Conservation (phyloP, 805 yeast species). For the Candida montana region DNA sequence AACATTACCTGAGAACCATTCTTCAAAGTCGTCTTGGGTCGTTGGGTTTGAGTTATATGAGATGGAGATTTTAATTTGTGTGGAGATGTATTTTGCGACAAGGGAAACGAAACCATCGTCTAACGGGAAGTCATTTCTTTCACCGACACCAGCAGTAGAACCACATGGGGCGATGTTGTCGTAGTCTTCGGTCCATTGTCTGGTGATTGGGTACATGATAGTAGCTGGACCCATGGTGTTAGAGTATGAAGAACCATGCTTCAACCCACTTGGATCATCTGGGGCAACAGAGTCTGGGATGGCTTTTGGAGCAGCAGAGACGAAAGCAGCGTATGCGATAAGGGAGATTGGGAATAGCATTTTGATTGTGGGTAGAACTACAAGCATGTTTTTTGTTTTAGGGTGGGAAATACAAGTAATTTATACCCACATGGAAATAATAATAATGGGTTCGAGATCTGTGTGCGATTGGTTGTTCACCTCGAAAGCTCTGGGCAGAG, state of each 20-base stretch:
- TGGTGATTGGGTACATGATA: conserved; percentile 36
- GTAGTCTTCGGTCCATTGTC: conserved; percentile 41
- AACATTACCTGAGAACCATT: conserved; percentile 34
- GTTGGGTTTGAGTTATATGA: conserved; percentile 36
- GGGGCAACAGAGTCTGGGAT: conserved; percentile 9
- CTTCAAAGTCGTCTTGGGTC: conserved; percentile 35
- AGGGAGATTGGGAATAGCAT: conserved; percentile 11
- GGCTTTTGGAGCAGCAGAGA: conserved; percentile 20
- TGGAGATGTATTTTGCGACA: conserved; percentile 37
- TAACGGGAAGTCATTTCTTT: conserved; percentile 41
- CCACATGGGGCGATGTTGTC: conserved; percentile 46
- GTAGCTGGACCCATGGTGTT: conserved; percentile 25
- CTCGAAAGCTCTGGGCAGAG: too few relatives aligned
- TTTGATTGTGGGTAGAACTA: too few relatives aligned
- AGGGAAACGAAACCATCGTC: conserved; percentile 43
- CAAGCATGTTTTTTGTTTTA: too few relatives aligned
- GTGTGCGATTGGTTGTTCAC: too few relatives aligned
- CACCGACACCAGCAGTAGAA: conserved; percentile 28
- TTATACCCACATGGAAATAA: background rate
- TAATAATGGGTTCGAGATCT: background rate
- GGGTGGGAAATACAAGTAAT: background rate
- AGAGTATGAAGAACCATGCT: conserved; percentile 25
- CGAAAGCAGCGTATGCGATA: conserved; percentile 15
- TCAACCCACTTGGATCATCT: conserved; percentile 11
- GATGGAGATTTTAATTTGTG: conserved; percentile 35